phyloP scores from a whole-genome alignment of 163 green algal genomes.

The Scenedesmus sp. region DNA sequence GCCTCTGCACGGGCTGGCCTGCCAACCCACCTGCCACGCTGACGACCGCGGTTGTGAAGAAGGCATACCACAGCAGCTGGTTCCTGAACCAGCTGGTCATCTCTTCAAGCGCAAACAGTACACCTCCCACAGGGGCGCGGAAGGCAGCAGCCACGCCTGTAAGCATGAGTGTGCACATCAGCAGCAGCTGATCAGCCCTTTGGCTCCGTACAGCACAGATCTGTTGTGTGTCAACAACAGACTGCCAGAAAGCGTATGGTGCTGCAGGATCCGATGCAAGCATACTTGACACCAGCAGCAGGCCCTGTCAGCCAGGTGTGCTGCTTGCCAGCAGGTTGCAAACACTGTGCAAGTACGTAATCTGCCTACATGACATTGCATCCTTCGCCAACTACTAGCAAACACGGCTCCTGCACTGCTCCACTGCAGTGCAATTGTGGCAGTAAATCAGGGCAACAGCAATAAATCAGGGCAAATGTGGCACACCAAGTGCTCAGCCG shows the following conservation, averaged over 20 bases:
- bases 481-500: too few species aligned
- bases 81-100: conserved; percentile 82
- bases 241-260: too few species aligned
- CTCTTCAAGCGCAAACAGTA: conserved; percentile 93
- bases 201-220: too few species aligned
- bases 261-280: too few species aligned
- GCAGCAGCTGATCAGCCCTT: background rate
- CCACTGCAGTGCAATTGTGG: too few species aligned
- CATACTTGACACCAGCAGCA: too few species aligned
- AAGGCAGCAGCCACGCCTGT: conserved; percentile 88
- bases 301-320: background rate
- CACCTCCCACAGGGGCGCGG: conserved; percentile 80
- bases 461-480: too few species aligned
- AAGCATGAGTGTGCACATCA: background rate
- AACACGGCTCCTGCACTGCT: background rate
- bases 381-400: too few species aligned
- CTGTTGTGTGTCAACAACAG: background rate
- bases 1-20: background rate
- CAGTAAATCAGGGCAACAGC: too few species aligned
- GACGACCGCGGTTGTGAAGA: conserved; percentile 90
- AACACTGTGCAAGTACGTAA: background rate
- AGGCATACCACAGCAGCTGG: conserved; percentile 83
- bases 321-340: background rate
- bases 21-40: conserved; percentile 32
- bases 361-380: too few species aligned